A percentile compares a stretch with the other conserved stretches of the same genome.
These are phyloP conservation scores for Monilinia polystroma DNA, from an alignment of 2,329 filamentous ascomycete genomes.

Conservation along the genomic window DNA sequence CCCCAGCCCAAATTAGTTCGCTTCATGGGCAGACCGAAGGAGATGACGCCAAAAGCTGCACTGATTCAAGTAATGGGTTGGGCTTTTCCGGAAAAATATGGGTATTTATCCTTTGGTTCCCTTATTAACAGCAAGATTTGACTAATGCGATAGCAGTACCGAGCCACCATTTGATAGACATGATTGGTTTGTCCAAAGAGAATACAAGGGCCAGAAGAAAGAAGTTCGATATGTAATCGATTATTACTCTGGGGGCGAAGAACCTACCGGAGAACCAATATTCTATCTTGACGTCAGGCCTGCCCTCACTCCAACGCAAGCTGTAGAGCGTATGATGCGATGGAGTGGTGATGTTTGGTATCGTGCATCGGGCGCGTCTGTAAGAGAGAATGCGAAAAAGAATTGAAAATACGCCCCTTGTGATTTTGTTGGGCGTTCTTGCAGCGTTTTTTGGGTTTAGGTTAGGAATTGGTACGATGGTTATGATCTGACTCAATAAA, in stretches of 20 bases:
- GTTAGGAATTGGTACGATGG: conserved; percentile 3
- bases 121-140: conserved; percentile 6
- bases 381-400: conserved; percentile 33
- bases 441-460: conserved; percentile 9
- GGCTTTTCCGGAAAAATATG: conserved; percentile 77
- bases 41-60: conserved; percentile 86
- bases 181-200: conserved; percentile 89
- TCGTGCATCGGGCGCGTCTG: conserved; percentile 37
- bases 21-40: conserved; percentile 86
- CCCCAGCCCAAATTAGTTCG: conserved; percentile 71
- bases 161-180: conserved; percentile 93
- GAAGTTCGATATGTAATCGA: conserved; percentile 95
- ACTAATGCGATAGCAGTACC: conserved; percentile 50
- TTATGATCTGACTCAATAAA: conserved; percentile 9
- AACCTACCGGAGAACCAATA: conserved; percentile 79
- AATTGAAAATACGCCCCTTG: conserved; percentile 24
- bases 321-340: conserved; percentile 77
- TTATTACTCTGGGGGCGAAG: conserved; percentile 80
- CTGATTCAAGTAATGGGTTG: conserved; percentile 78
- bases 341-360: conserved; percentile 97
- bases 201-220: conserved; percentile 61
- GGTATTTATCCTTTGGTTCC: conserved; percentile 49
- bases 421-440: conserved; percentile 15
- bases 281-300: conserved; percentile 95
- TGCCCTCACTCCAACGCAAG: conserved; percentile 76